A percentile compares a stretch with the other conserved stretches of the same genome.
phyloP scores from a whole-genome alignment of 225 moss, liverwort and hornwort genomes.

The Takakia lepidozioides region DNA sequence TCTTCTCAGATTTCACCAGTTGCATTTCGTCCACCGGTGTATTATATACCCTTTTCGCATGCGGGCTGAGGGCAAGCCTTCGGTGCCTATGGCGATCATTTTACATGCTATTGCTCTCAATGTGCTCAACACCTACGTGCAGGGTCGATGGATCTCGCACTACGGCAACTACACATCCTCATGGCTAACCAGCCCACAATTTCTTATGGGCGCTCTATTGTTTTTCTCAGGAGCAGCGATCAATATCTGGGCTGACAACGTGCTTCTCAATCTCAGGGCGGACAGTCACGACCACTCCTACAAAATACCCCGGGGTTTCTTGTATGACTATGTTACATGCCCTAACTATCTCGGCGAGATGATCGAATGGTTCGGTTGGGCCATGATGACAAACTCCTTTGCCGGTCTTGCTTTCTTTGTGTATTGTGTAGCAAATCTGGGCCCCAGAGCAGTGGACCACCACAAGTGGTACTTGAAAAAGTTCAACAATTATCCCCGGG shows the following conservation, averaged over 20 bases:
- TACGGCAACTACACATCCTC: conserved; percentile 43
- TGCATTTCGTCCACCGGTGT: conserved; percentile 83
- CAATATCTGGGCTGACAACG: conserved; percentile 84
- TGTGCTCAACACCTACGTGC: conserved; percentile 59
- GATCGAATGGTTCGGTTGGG: conserved; percentile 91
- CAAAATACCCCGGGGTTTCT: conserved; percentile 62
- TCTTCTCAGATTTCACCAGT: conserved; percentile 65
- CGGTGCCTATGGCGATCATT: conserved; percentile 63
- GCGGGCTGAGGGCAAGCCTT: conserved; percentile 73
- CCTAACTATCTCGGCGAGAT: conserved; percentile 82
- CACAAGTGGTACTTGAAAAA: conserved; percentile 68
- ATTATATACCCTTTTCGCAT: conserved; percentile 77
- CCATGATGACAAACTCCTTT: conserved; percentile 71
- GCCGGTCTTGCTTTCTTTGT: conserved; percentile 62
- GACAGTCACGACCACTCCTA: conserved; percentile 65
- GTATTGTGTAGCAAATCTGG: conserved; percentile 51
- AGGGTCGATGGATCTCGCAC: conserved; percentile 83
- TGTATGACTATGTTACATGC: conserved; percentile 55
- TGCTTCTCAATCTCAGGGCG: conserved; percentile 49
- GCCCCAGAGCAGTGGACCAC: conserved; percentile 50
- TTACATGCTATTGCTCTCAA: conserved; percentile 47
- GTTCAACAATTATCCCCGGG: conserved; percentile 65
- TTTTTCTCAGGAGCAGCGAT: conserved; percentile 49
- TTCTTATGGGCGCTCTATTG: conserved; percentile 42
- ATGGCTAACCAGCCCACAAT: conserved; percentile 74